Percentiles rank a stretch among this genome's conserved stretches.
Conservation (phyloP, 2,329 filamentous ascomycete genomes). For the Bipolaris zeicola region DNA sequence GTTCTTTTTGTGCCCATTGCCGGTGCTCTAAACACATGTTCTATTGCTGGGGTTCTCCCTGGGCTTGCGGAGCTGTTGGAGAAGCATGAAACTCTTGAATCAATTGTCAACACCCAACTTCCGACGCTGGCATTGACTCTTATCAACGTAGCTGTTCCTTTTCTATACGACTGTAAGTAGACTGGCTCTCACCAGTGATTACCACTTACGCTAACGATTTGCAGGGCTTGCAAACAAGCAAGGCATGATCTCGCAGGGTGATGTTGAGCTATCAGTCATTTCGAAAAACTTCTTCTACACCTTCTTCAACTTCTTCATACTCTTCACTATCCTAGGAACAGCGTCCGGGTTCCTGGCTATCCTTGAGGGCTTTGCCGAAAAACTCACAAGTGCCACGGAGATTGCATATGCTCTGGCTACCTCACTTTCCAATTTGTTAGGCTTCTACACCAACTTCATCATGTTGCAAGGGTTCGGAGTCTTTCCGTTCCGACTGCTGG, state of each 20-base stretch:
- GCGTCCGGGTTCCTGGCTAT: constrained; percentile 74
- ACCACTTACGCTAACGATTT: constrained; percentile 7
- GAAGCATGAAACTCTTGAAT: constrained; percentile 70
- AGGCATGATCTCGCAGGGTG: constrained; percentile 92
- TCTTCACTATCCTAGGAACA: constrained; percentile 88
- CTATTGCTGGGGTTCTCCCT: constrained; percentile 75
- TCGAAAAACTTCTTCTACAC: constrained; percentile 99
- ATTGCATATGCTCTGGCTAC: constrained; percentile 77
- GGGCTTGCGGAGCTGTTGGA: constrained; percentile 70
- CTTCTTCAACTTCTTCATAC: constrained; percentile 98
- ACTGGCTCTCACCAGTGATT: neutral
- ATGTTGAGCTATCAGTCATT: constrained; percentile 91
- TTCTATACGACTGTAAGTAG: constrained; percentile 81
- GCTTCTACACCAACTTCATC: constrained; percentile 93
- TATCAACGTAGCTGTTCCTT: constrained; percentile 87
- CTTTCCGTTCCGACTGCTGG: constrained; percentile 87
- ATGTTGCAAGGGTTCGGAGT: constrained; percentile 92
- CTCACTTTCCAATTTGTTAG: constrained; percentile 74
- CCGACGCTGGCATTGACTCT: constrained; percentile 85
- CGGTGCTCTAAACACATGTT: constrained; percentile 78
- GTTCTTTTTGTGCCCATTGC: constrained; percentile 80
- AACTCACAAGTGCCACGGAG: constrained; percentile 76
- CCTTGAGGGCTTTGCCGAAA: constrained; percentile 68
- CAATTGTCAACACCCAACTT: constrained; percentile 83
- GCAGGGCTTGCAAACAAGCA: constrained; percentile 79